phyloP scores from a whole-genome alignment of 129 eudicot genomes.

The Calendula officinalis region DNA sequence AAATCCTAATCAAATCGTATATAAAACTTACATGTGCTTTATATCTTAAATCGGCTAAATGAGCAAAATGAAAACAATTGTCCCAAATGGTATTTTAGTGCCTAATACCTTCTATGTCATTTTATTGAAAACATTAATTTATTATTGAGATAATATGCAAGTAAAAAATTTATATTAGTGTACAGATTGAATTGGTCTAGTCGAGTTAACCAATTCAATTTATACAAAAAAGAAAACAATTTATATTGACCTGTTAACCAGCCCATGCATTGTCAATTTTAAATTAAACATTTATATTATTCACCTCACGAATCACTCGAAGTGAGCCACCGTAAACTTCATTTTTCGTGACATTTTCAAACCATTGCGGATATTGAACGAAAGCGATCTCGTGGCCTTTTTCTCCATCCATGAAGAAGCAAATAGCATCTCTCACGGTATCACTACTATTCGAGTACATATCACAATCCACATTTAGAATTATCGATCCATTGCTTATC shows the following conservation, averaged over 20 bases:
- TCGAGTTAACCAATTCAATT: neutral
- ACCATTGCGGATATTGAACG: conserved; percentile 81
- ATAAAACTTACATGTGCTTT: neutral
- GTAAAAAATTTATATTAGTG: too few species aligned
- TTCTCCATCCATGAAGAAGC: conserved; percentile 86
- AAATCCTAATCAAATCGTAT: neutral
- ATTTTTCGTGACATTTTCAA: conserved; percentile 59
- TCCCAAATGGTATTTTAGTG: too few species aligned
- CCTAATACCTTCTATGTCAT: neutral
- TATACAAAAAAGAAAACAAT: neutral
- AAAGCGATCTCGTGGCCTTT: conserved; percentile 75
- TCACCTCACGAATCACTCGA: conserved; percentile 42
- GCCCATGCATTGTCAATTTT: neutral
- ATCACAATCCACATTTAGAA: conserved; percentile 88
- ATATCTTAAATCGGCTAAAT: neutral
- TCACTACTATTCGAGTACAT: conserved; percentile 82
- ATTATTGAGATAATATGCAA: neutral
- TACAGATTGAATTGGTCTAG: neutral
- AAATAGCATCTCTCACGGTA: conserved; percentile 70
- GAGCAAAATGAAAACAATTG: neutral
- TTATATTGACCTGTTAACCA: neutral
- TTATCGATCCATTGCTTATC: conserved; percentile 77
- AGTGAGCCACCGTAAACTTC: conserved; percentile 61
- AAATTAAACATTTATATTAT: neutral
- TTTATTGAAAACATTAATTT: neutral